Base-by-base conservation (phyloP, 805 yeast species). In the Danielozyma ontarioensis region DNA sequence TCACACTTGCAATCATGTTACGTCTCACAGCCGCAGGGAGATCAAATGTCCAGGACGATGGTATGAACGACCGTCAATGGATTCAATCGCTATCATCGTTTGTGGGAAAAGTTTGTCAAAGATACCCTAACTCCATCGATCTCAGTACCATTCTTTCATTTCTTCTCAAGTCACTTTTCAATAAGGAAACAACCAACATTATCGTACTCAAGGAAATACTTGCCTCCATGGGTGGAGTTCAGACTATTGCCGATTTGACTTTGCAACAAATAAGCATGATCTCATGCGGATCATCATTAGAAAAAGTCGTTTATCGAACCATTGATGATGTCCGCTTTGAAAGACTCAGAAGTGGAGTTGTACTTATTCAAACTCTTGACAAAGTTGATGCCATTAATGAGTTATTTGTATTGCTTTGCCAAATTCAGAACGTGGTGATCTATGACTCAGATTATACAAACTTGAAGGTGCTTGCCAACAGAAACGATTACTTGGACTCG, bases 11-110 rank as follows among this genome's bases (percentile, higher is more conserved):
- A 1, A 57, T 89, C 3, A 62, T 89, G 48, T 71, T 76, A 49
- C 74, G 93, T 43, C 64, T 90, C 15, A 76, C 89, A 1, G 55
- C 65, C 1, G 56, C 78, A 0, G 81, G 80, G n/a, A 68, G 95
- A 54, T 58, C 73, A 1, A 70, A 80, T 15, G 63, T 80, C 21
- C 95, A 86, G 55, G 65, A 57, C 2, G 89, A 88, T 58, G 97
- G 97, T 6, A 60, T 90, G 35, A 77, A 78, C 45, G 89, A 84
- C 36, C 67, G 83, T 17, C 79, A 74, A 45, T 90, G 97, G 97
- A 70, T 88, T 22, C 93, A 83, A 46, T 83, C 95, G 15, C 64
- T 90, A 21, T 74, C 95, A 0, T 64, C 77, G 1, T 89, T 90
- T 50, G 75, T 85, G 33, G 95, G 95, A 0, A 78, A 81, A 35